Evolutionary conservation across 306 rosid genomes (phyloP).

Genomic region (Cucurbita moschata): DNA sequence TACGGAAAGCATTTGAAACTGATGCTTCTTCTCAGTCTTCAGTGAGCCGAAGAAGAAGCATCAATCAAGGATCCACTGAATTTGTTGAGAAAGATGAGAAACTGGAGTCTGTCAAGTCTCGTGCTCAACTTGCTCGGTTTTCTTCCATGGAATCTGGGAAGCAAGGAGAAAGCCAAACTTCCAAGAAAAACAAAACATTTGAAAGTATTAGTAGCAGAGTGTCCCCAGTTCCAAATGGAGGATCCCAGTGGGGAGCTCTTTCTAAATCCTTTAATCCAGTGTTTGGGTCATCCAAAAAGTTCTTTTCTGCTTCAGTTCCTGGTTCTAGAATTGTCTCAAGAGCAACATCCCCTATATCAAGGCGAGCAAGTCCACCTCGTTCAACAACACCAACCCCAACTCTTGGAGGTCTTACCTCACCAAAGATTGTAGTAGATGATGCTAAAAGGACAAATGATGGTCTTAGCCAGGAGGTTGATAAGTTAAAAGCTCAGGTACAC

Average conservation of each 20-base stretch:
- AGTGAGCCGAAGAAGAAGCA: slow-evolving; percentile 80
- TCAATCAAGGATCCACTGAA: slow-evolving; percentile 59
- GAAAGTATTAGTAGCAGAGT: slow-evolving; percentile 94
- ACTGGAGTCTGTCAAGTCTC: slow-evolving; percentile 60
- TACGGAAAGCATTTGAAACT: slow-evolving; percentile 60
- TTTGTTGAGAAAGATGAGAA: slow-evolving; percentile 69
- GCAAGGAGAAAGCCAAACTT: slow-evolving; percentile 72
- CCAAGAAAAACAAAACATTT: slow-evolving; percentile 86
- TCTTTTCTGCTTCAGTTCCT: slow-evolving; percentile 98
- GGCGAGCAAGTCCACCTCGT: slow-evolving; percentile 98
- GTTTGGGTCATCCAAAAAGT: slow-evolving; percentile 95
- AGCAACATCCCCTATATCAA: slow-evolving; percentile 96
- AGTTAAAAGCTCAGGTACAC: slow-evolving; percentile 78
- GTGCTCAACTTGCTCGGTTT: slow-evolving; percentile 60
- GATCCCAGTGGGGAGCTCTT: slow-evolving; percentile 96
- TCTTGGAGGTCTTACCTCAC: slow-evolving; percentile 90
- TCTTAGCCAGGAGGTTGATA: slow-evolving; percentile 88
- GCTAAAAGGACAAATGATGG: slow-evolving; percentile 78
- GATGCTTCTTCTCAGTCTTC: slow-evolving; percentile 76
- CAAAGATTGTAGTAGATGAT: slow-evolving; percentile 80
- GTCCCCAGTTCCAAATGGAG: slow-evolving; percentile 86
- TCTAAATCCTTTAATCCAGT: slow-evolving; percentile 92
- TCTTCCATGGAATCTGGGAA: slow-evolving; percentile 74
- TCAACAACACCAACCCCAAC: slow-evolving; percentile 99
- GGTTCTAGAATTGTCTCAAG: slow-evolving; percentile 98